phyloP scores from a whole-genome alignment of 345 rosid genomes.

The Conringia planisiliqua region DNA sequence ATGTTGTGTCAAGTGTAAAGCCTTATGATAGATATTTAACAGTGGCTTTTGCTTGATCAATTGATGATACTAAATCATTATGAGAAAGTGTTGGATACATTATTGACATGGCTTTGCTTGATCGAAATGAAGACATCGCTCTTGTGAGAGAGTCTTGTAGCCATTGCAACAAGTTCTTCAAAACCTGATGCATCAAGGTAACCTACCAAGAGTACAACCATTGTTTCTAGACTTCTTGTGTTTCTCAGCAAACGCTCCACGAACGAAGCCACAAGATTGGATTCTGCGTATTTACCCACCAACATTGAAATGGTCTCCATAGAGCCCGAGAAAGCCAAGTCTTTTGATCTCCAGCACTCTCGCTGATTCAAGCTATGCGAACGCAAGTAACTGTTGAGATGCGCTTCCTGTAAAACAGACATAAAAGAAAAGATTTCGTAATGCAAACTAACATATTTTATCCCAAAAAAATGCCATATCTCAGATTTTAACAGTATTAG shows the following conservation, averaged over 20 bases:
- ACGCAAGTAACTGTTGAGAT: constrained; percentile 27
- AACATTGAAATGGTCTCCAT: constrained; percentile 28
- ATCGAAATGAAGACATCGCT: constrained; percentile 16
- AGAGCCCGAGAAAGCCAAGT: constrained; percentile 18
- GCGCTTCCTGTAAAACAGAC: constrained; percentile 8
- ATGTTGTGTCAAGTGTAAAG: background rate
- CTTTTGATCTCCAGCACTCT: constrained; percentile 26
- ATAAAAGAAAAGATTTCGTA: background rate
- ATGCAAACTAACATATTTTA: background rate
- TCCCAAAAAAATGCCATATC: background rate
- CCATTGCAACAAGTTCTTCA: constrained; percentile 30
- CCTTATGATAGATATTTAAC: background rate
- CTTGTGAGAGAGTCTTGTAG: constrained; percentile 16
- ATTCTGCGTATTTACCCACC: constrained; percentile 27
- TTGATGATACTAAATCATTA: background rate
- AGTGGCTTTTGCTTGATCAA: background rate
- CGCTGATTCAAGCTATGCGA: constrained; percentile 8
- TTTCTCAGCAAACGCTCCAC: constrained; percentile 23
- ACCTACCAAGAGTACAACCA: constrained; percentile 32
- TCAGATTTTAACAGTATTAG: background rate
- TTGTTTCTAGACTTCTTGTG: constrained; percentile 24
- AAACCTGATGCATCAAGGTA: constrained; percentile 29
- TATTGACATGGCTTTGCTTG: constrained; percentile 15
- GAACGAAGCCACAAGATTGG: constrained; percentile 27
- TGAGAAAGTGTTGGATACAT: constrained; percentile 7